Evolutionary conservation across 2,329 filamentous ascomycete species (phyloP), one percentile per base, ranked within the genome.

Genomic region (Trichoderma arundinaceum): DNA sequence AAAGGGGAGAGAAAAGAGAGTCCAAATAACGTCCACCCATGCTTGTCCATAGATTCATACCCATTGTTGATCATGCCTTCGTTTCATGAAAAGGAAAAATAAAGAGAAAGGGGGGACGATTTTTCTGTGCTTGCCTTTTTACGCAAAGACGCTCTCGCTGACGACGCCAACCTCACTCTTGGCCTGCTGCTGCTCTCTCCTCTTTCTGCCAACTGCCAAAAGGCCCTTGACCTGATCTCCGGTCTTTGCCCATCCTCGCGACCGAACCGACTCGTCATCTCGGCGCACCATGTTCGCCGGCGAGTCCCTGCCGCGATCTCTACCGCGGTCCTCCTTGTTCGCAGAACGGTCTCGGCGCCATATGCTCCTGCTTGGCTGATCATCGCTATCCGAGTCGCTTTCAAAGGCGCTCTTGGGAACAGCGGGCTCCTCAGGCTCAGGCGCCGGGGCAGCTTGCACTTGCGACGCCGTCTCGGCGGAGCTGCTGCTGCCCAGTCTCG

Each of bases 121-220:
- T 46, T 51, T 28, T 17, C 4, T 19, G n/a, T 9, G 7, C 43
- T 49, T 32, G 17, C 17, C 22, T 28, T 28, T 43, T 43, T 52
- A 51, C 12, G 38, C 44, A 39, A 75, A 74, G n/a, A 72, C 72
- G n/a, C 53, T 49, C 19, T 53, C 53, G 28, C 32, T 22, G 38
- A 80, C 68, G 63, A 77, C 72, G 59, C 73, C 74, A 59, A 80
- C 80, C 22, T 74, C 75, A 46, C 73, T 67, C 28, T 75, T 73
- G 39, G 75, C 74, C 22, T 77, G 72, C 66, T 76, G 71, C 68
- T 72, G 74, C 59, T 81, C 77, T 15, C 72, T 71, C 46, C 71
- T 63, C 38, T 72, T 72, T 17, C 69, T 69, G 5, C 73, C 72
- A 28, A 68, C 72, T 12, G 68, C 64, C 51, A 76, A 46, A 15